phyloP scores from a whole-genome alignment of 306 rosid species.

The Prunus persica region DNA sequence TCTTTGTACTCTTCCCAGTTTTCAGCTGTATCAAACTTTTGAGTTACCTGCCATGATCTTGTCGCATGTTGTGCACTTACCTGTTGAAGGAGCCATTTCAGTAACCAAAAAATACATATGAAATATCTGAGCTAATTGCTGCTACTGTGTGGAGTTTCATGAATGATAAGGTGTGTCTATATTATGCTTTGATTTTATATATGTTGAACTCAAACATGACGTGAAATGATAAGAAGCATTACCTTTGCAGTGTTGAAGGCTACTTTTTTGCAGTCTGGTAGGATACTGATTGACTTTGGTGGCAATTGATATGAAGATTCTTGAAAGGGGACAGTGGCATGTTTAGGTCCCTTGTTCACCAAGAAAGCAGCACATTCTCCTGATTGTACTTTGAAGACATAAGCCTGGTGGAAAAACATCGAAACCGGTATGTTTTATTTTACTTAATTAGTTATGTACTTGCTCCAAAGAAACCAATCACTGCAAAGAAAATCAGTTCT shows the following conservation, averaged over 20 bases:
- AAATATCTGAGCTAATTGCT: not conserved
- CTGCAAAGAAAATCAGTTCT: not conserved
- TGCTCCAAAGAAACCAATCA: not conserved
- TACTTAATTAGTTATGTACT: not conserved
- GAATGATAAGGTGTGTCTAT: too few species aligned
- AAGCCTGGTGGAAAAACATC: constrained; percentile 20
- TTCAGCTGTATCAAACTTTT: constrained; percentile 15
- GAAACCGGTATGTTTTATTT: not conserved
- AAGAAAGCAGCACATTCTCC: constrained; percentile 50
- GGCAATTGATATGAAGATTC: constrained; percentile 24
- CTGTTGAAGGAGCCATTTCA: constrained; percentile 19
- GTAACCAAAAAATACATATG: not conserved
- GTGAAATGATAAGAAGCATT: not conserved
- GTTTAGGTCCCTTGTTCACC: constrained; percentile 30
- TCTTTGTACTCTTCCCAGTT: constrained; percentile 39
- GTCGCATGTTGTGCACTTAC: constrained; percentile 30
- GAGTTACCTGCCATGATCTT: constrained; percentile 27
- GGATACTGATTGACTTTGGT: constrained; percentile 33
- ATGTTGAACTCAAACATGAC: not conserved
- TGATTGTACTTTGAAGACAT: constrained; percentile 24
- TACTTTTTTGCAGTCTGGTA: constrained; percentile 39
- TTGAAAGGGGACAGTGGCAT: constrained; percentile 23
- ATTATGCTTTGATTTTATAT: too few species aligned
- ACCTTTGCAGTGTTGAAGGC: constrained; percentile 45
- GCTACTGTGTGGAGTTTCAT: too few species aligned